A percentile compares a stretch with the other conserved stretches of the same genome.
These are phyloP conservation scores for Phytopythium vexans DNA, from an alignment of 352 stramenopile species.

Conservation along the genomic window DNA sequence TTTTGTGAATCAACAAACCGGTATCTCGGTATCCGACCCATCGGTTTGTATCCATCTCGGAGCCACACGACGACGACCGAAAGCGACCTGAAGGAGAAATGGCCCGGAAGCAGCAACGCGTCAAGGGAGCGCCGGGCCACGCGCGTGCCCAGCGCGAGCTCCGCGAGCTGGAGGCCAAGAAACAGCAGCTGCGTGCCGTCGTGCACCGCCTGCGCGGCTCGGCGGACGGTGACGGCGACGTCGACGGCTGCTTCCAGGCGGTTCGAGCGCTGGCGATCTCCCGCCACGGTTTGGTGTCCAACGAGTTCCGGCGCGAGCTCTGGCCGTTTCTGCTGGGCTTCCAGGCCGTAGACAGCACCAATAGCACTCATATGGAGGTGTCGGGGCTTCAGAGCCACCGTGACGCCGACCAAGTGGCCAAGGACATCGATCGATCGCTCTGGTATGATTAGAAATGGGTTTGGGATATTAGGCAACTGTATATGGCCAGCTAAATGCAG, in stretches of 20 bases:
- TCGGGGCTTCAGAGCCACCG: slow-evolving; percentile 21
- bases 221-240: slow-evolving; percentile 8
- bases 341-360: slow-evolving; percentile 3
- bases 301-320: slow-evolving; percentile 51
- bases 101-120: slow-evolving; percentile 11
- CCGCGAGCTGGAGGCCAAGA: slow-evolving; percentile 44
- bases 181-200: slow-evolving; percentile 39
- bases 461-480: not conserved
- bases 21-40: not conserved
- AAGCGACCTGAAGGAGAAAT: not conserved
- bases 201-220: slow-evolving; percentile 19
- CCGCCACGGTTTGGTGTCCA: slow-evolving; percentile 47
- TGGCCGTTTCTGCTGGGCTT: slow-evolving; percentile 62
- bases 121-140: slow-evolving; percentile 31
- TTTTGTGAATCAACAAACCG: not conserved
- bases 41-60: not conserved
- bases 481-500: too few relatives aligned
- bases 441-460: slow-evolving; percentile 21
- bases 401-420: slow-evolving; percentile 72
- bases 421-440: slow-evolving; percentile 84
- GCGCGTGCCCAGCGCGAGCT: slow-evolving; percentile 33
- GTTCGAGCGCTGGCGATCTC: slow-evolving; percentile 61
- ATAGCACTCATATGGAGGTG: slow-evolving; percentile 3
- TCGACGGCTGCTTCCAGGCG: slow-evolving; percentile 39
- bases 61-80: not conserved